phyloP scores from a whole-genome alignment of 2,329 filamentous ascomycete genomes.

The Periglandula ipomoeae region DNA sequence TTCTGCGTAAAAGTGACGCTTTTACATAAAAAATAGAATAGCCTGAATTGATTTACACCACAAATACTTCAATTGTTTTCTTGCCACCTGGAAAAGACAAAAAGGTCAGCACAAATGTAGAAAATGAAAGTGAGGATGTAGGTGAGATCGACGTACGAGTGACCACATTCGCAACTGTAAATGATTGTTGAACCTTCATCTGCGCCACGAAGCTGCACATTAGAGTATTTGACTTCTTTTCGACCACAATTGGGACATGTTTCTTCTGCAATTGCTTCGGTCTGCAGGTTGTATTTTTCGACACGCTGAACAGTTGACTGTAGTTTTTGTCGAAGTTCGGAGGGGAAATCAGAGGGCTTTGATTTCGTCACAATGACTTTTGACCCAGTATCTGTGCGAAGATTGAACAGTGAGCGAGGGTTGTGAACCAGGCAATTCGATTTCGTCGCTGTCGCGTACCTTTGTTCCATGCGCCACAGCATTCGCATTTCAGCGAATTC shows the following conservation, averaged over 20 bases:
- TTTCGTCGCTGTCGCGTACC: conserved; percentile 37
- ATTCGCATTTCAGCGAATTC: conserved; percentile 70
- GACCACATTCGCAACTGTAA: conserved; percentile 78
- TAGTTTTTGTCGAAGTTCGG: conserved; percentile 74
- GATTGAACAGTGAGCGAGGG: not conserved
- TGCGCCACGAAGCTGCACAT: conserved; percentile 78
- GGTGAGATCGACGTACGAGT: conserved; percentile 51
- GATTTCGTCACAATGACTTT: conserved; percentile 73
- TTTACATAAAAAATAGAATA: conserved; percentile 3
- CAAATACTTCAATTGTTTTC: conserved; percentile 49
- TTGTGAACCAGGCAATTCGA: not conserved
- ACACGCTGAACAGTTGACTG: conserved; percentile 76
- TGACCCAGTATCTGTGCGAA: conserved; percentile 54
- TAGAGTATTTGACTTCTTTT: conserved; percentile 75
- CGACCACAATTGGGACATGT: conserved; percentile 74
- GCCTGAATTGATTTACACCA: conserved; percentile 4
- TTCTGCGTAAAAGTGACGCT: conserved; percentile 22
- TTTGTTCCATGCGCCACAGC: conserved; percentile 78
- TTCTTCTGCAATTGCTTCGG: conserved; percentile 57
- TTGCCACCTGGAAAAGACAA: conserved; percentile 33
- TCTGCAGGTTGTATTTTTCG: conserved; percentile 66
- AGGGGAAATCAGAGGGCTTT: conserved; percentile 87
- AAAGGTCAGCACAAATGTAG: not conserved
- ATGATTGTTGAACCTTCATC: conserved; percentile 94
- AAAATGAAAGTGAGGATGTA: conserved; percentile 6